Evolutionary conservation across 345 rosid species (phyloP), one percentile per base, ranked within the genome.

Genomic region (Excoecaria agallocha): DNA sequence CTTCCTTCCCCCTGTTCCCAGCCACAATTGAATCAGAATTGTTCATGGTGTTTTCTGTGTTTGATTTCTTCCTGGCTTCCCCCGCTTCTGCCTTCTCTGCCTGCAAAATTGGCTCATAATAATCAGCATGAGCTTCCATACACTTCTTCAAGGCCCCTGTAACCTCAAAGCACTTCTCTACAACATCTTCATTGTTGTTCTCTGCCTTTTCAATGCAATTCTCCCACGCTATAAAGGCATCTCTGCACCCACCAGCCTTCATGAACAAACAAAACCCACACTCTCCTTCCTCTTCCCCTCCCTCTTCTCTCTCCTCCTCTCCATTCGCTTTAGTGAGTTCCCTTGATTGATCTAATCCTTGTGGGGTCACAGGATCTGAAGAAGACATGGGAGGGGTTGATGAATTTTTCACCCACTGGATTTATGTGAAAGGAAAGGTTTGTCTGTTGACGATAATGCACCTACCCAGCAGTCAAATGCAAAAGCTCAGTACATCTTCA

Each of bases 231-330:
- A 80, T 17, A 61, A 94, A 94, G 9, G 84, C 69, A 17, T 90
- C 97, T 73, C 78, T 88, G 87, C 98, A 94, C 3, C 95, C 95
- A 7, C 98, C 98, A 41, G 84, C 98, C 72, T 92, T 94, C 97
- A 94, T 94, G 77, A 86, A 94, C 88, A 92, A 64, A 81, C 96
- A 93, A 63, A 93, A 93, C 73, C 93, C 96, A 58, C 98, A 91
- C 78, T 91, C 96, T 49, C 88, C 91, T 81, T 79, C 91, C 67
- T 87, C 92, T 38, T 85, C 90, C 1, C 76, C 93, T 0, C 74
- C 30, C 30, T 30, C 90, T 10, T 66, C 86, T 4, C 43, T 79
- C 25, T 3, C 45, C 56, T 68, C 54, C 37, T 71, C 45, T 24
- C 20, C 65, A 25, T 58, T 57, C 17, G 43, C 78, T 17, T 17